Percentiles rank a stretch among this genome's conserved stretches.
These are phyloP conservation scores for Pyronema omphalodes DNA, from an alignment of 495 filamentous ascomycete genomes.

Conservation along the genomic window DNA sequence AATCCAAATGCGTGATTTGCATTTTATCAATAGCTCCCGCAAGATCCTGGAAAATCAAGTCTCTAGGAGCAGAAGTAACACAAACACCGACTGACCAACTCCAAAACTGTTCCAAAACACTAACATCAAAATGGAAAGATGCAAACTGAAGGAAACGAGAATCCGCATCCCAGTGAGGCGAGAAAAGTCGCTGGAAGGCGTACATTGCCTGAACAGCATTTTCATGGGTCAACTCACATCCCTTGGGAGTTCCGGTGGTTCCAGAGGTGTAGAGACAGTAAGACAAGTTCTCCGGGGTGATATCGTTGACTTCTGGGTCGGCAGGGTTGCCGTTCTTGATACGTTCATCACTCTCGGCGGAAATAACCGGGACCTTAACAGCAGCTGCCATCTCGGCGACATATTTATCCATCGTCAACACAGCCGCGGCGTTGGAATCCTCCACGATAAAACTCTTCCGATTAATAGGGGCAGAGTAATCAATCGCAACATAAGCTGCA, in stretches of 20 bases:
- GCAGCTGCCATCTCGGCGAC: conserved; percentile 21
- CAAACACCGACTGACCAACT: conserved; percentile 72
- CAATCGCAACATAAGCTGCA: conserved; percentile 62
- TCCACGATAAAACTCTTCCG: conserved; percentile 46
- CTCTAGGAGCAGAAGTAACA: conserved; percentile 56
- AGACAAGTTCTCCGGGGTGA: conserved; percentile 33
- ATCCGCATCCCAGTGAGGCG: conserved; percentile 42
- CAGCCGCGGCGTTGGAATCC: conserved; percentile 37
- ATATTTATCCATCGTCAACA: conserved; percentile 32
- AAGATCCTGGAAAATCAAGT: conserved; percentile 61
- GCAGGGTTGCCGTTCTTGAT: conserved; percentile 19
- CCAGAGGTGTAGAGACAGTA: conserved; percentile 72
- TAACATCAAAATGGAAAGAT: conserved; percentile 77
- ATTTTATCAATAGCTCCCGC: conserved; percentile 47
- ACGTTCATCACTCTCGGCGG: conserved; percentile 24
- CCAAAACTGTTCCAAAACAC: conserved; percentile 76
- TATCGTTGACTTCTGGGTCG: conserved; percentile 19
- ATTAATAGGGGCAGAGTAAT: conserved; percentile 41
- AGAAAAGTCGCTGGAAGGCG: conserved; percentile 51
- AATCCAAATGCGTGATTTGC: conserved; percentile 69
- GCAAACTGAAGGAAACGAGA: conserved; percentile 78
- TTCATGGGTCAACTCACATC: conserved; percentile 55
- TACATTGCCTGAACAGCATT: conserved; percentile 60
- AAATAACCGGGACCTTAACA: conserved; percentile 25
- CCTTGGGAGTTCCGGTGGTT: conserved; percentile 66